Evolutionary conservation across 2,329 filamentous ascomycete genomes (phyloP).

Genomic region (Colletotrichum tropicale): DNA sequence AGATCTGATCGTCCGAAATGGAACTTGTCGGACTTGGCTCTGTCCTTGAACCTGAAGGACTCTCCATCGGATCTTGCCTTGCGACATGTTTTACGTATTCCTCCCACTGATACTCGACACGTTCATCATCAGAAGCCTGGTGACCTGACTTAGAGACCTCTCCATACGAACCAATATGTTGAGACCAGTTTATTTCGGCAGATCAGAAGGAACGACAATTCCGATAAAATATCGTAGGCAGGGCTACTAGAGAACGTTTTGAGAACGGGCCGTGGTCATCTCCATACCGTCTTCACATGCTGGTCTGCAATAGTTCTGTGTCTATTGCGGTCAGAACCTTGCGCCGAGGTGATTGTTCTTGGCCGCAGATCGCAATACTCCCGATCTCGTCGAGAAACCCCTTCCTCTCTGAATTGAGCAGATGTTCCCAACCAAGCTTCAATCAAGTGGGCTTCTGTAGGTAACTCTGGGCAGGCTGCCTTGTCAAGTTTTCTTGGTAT

Average conservation of each 20-base stretch:
- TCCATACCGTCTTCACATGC: not conserved
- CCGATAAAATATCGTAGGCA: not conserved
- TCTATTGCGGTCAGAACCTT: not conserved
- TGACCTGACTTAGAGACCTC: not conserved
- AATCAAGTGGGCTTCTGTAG: not conserved
- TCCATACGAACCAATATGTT: not conserved
- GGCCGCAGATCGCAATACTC: not conserved
- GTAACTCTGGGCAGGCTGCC: too few species aligned
- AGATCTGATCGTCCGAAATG: not conserved
- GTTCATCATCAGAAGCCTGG: not conserved
- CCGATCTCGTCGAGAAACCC: not conserved
- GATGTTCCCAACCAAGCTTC: not conserved
- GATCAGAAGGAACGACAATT: not conserved
- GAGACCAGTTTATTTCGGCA: not conserved
- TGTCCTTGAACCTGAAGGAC: not conserved
- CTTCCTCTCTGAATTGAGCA: not conserved
- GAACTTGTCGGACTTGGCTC: not conserved
- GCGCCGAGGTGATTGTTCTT: not conserved
- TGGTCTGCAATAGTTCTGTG: not conserved
- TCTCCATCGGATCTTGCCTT: not conserved
- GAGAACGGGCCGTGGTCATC: not conserved
- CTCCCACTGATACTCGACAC: not conserved
- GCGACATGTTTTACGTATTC: not conserved
- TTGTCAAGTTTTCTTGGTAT: too few species aligned
- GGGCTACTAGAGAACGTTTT: not conserved